A percentile compares a stretch with the other conserved stretches of the same genome.
Evolutionary conservation across 257 asterid genomes (phyloP).

Genomic region (Primulina tabacum): DNA sequence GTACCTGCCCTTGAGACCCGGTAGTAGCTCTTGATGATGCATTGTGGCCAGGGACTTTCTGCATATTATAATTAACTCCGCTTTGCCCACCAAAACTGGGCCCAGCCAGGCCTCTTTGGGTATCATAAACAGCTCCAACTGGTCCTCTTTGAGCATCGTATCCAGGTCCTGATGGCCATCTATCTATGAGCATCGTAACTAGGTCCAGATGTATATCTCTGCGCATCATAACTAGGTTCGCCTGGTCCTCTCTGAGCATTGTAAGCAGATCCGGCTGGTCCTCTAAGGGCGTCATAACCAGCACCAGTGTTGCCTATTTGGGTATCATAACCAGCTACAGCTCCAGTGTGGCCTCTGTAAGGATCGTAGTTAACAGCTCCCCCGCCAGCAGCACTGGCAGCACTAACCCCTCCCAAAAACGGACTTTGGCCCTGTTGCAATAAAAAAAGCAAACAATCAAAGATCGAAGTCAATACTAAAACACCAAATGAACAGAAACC

Average conservation of each 20-base stretch:
- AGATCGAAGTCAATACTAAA: neutral
- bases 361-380: constrained; percentile 19
- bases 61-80: constrained; percentile 29
- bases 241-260: constrained; percentile 33
- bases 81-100: constrained; percentile 40
- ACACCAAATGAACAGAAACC: constrained; percentile 1
- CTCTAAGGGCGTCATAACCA: constrained; percentile 45
- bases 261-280: constrained; percentile 35
- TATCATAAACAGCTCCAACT: constrained; percentile 35
- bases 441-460: constrained; percentile 15
- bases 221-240: constrained; percentile 45
- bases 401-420: constrained; percentile 39
- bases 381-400: constrained; percentile 30
- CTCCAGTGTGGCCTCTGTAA: constrained; percentile 7
- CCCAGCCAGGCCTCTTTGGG: constrained; percentile 36
- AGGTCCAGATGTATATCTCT: constrained; percentile 36
- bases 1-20: constrained; percentile 57
- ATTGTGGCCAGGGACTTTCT: constrained; percentile 26
- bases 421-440: constrained; percentile 51
- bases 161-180: constrained; percentile 36
- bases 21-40: constrained; percentile 40
- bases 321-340: constrained; percentile 8
- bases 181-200: constrained; percentile 43
- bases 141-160: constrained; percentile 44
- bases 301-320: constrained; percentile 23